Percentiles rank a stretch among this genome's conserved stretches.
Evolutionary conservation across 2,329 filamentous ascomycete species (phyloP).

Genomic region (Penicillium sp.): DNA sequence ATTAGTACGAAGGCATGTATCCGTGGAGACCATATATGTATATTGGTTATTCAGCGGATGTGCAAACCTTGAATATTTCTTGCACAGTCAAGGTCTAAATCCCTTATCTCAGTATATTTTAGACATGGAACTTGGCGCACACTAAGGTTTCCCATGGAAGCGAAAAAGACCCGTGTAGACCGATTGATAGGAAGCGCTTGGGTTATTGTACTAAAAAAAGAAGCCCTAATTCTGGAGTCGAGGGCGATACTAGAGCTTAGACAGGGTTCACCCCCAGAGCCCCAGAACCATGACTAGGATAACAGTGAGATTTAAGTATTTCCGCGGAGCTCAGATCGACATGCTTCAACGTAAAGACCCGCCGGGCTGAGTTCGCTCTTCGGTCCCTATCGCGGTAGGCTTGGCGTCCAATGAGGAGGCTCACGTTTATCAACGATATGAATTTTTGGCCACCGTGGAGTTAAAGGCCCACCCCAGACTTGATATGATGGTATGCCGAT

Average conservation of each 20-base stretch:
- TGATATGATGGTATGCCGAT: not conserved
- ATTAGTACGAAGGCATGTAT: no score
- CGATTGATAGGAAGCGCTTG: no score
- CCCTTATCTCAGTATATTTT: constrained; percentile 7
- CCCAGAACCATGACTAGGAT: not conserved
- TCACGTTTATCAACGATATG: constrained; percentile 18
- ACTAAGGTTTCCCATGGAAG: not conserved
- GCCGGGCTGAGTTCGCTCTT: not conserved
- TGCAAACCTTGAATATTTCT: not conserved
- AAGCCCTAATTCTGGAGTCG: not conserved
- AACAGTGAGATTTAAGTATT: constrained; percentile 11
- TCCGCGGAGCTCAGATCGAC: constrained; percentile 18
- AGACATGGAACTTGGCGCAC: not conserved
- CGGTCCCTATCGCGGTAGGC: constrained; percentile 10
- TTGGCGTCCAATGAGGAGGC: constrained; percentile 18
- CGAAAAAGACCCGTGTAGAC: not conserved
- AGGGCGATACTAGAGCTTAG: not conserved
- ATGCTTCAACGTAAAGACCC: not conserved
- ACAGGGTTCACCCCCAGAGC: no score
- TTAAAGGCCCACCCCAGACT: not conserved
- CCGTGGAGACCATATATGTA: no score
- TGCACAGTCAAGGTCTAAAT: constrained; percentile 7
- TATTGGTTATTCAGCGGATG: no score
- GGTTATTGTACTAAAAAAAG: no score
- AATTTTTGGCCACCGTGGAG: not conserved